These are phyloP conservation scores for Fusarium sp. DNA, from an alignment of 2,329 filamentous ascomycete species.

Conservation along the genomic window DNA sequence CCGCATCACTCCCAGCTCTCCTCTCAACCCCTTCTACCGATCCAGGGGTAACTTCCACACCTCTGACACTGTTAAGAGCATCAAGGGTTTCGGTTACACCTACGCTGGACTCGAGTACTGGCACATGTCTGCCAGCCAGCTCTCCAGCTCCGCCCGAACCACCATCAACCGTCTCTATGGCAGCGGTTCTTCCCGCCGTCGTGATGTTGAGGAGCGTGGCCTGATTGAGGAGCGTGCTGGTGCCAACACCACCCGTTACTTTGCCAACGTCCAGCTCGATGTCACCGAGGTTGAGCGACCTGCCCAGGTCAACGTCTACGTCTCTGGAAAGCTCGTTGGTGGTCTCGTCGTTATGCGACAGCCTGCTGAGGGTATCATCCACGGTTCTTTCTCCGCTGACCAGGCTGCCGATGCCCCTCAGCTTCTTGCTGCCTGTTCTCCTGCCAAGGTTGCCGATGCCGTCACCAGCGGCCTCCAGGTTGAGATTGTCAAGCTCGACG, in stretches of 20 bases:
- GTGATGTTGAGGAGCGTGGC: conserved; percentile 30
- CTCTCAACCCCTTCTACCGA: conserved; percentile 62
- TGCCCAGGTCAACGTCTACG: conserved; percentile 48
- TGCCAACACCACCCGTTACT: conserved; percentile 46
- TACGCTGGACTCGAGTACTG: conserved; percentile 52
- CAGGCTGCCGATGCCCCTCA: conserved; percentile 72
- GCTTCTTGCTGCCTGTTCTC: conserved; percentile 53
- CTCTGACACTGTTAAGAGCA: conserved; percentile 46
- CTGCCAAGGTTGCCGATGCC: conserved; percentile 38
- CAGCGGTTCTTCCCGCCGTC: conserved; percentile 17
- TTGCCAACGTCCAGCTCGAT: conserved; percentile 48
- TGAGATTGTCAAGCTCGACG: conserved; percentile 50
- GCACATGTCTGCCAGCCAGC: conserved; percentile 45
- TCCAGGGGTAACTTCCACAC: conserved; percentile 54
- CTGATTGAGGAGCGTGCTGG: conserved; percentile 19
- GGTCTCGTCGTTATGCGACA: conserved; percentile 51
- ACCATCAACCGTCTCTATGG: conserved; percentile 50
- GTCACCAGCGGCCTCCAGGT: conserved; percentile 45
- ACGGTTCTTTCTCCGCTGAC: conserved; percentile 53
- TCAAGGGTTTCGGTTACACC: conserved; percentile 52
- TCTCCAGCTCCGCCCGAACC: conserved; percentile 43
- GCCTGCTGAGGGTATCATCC: conserved; percentile 45
- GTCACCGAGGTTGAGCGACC: conserved; percentile 50
- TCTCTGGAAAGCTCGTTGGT: conserved; percentile 47
- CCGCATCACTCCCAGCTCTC: conserved; percentile 54